These are phyloP conservation scores for Casuarina cunninghamiana DNA, from an alignment of 306 rosid genomes.

Conservation along the genomic window DNA sequence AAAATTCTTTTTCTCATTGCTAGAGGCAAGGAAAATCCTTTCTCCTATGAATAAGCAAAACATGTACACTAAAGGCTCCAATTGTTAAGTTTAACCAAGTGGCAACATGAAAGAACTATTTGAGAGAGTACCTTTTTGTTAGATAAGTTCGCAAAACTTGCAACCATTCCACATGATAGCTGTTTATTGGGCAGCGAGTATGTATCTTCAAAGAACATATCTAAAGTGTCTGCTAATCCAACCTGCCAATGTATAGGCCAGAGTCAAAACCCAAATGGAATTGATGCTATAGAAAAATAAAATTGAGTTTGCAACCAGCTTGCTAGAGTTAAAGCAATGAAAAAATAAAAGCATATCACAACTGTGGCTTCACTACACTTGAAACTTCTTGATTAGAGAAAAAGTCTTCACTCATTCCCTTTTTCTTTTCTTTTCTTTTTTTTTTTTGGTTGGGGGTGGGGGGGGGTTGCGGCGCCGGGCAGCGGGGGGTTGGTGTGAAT, in stretches of 20 bases:
- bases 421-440: constrained; percentile 6
- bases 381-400: constrained; percentile 10
- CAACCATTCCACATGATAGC: constrained; percentile 53
- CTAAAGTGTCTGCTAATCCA: constrained; percentile 70
- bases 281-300: constrained; percentile 6
- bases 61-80: constrained; percentile 12
- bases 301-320: background rate
- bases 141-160: constrained; percentile 48
- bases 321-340: background rate
- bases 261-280: constrained; percentile 14
- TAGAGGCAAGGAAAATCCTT: constrained; percentile 6
- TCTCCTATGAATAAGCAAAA: constrained; percentile 5
- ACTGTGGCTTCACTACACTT: background rate
- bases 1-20: constrained; percentile 12
- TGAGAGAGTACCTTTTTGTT: constrained; percentile 54
- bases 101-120: constrained; percentile 1
- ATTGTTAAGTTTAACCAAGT: constrained; percentile 5
- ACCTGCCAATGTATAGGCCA: constrained; percentile 53
- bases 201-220: constrained; percentile 77
- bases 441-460: background rate
- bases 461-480: too few relatives aligned
- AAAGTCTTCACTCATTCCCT: background rate
- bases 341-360: background rate
- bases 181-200: constrained; percentile 66
- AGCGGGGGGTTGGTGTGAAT: background rate